A percentile compares a stretch with the other conserved stretches of the same genome.
These are phyloP conservation scores for Aspergillus ustus DNA, from an alignment of 2,329 filamentous ascomycete species.

Conservation along the genomic window DNA sequence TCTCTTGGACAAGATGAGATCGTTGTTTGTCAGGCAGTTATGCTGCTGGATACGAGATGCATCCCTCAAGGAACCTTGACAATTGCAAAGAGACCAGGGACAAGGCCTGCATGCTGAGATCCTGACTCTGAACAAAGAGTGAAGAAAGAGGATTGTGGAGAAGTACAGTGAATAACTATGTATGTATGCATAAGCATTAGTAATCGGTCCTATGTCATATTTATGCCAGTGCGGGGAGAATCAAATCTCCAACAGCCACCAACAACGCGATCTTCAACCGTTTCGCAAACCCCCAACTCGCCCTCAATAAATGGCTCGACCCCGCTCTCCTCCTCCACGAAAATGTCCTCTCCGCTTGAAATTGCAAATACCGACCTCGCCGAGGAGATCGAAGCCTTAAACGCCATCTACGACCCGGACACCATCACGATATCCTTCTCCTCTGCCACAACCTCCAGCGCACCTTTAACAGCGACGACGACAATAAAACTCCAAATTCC, in stretches of 20 bases:
- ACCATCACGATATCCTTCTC: conserved; percentile 55
- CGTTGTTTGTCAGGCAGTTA: too few species aligned
- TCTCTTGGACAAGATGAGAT: too few species aligned
- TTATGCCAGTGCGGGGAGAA: conserved; percentile 15
- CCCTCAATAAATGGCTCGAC: background rate
- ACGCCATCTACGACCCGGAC: conserved; percentile 67
- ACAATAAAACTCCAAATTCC: conserved; percentile 70
- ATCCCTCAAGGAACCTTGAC: too few species aligned
- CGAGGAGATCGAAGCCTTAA: conserved; percentile 54
- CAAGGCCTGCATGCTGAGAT: too few species aligned
- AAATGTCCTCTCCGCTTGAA: conserved; percentile 29
- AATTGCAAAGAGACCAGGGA: too few species aligned
- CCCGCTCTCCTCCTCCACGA: background rate
- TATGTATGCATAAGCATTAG: conserved; percentile 6
- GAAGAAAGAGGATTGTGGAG: too few species aligned
- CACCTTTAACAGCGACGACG: conserved; percentile 34
- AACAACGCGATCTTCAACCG: background rate
- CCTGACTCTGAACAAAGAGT: too few species aligned
- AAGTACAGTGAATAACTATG: too few species aligned
- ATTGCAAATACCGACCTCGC: conserved; percentile 45
- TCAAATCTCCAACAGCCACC: conserved; percentile 13
- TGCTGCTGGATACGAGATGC: too few species aligned
- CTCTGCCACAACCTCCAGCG: conserved; percentile 27
- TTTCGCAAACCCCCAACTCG: background rate
- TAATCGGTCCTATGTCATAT: background rate